Percentiles rank a stretch among this genome's conserved stretches.
Conservation (phyloP, 1,284 basidiomycete species). For the Agroathelia rolfsii region DNA sequence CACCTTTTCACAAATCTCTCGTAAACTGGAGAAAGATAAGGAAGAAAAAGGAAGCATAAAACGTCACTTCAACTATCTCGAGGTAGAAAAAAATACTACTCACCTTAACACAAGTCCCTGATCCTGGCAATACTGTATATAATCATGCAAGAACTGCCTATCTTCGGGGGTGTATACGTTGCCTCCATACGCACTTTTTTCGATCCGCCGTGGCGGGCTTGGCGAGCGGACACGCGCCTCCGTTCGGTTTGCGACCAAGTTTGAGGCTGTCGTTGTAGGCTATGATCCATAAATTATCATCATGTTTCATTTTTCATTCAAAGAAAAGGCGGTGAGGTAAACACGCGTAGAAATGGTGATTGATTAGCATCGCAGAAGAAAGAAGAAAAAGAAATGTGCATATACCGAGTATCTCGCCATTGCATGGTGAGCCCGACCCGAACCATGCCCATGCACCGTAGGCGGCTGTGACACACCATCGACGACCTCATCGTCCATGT, state of each 20-base stretch:
- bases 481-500: too few species aligned
- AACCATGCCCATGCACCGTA: too few species aligned
- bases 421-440: too few species aligned
- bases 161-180: slow-evolving; percentile 77
- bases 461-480: too few species aligned
- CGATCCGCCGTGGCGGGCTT: slow-evolving; percentile 67
- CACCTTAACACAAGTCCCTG: slow-evolving; percentile 71
- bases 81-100: slow-evolving; percentile 5
- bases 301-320: too few species aligned
- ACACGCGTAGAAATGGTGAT: too few species aligned
- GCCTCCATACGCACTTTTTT: slow-evolving; percentile 78
- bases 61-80: neutral
- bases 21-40: slow-evolving; percentile 32
- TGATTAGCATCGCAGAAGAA: too few species aligned
- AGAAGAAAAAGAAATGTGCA: too few species aligned
- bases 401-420: too few species aligned
- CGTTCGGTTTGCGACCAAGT: slow-evolving; percentile 49
- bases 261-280: slow-evolving; percentile 52
- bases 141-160: slow-evolving; percentile 67
- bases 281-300: slow-evolving; percentile 23
- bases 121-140: slow-evolving; percentile 79
- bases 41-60: slow-evolving; percentile 1
- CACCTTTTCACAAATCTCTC: slow-evolving; percentile 76
- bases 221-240: slow-evolving; percentile 67
- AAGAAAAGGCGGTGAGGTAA: too few species aligned